Percentiles rank a stretch among this genome's conserved stretches.
phyloP scores from a whole-genome alignment of 1,139 yeast genomes.

The Blastobotrys ciferrii region DNA sequence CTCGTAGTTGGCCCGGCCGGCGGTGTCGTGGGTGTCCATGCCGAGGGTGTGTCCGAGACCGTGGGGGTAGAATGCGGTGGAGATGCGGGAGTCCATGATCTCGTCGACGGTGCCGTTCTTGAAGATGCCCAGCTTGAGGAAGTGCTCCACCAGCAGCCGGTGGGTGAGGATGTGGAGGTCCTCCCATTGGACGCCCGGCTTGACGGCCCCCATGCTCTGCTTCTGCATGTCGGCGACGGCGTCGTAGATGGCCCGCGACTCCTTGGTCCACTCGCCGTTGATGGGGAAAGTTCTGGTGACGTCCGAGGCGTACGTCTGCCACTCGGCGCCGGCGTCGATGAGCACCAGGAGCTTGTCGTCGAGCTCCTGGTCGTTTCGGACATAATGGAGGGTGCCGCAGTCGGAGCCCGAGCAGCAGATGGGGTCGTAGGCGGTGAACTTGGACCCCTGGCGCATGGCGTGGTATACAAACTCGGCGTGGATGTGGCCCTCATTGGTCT shows the following conservation, averaged over 20 bases:
- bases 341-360: slow-evolving; percentile 62
- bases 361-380: slow-evolving; percentile 70
- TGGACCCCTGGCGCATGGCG: slow-evolving; percentile 90
- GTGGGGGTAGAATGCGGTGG: slow-evolving; percentile 87
- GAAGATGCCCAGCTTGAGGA: slow-evolving; percentile 75
- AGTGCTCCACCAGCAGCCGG: slow-evolving; percentile 65
- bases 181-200: slow-evolving; percentile 86
- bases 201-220: slow-evolving; percentile 63
- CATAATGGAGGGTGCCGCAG: slow-evolving; percentile 88
- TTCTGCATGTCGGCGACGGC: slow-evolving; percentile 83
- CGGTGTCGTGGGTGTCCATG: slow-evolving; percentile 95
- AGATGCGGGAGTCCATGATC: slow-evolving; percentile 63
- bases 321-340: slow-evolving; percentile 97
- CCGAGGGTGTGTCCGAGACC: slow-evolving; percentile 94
- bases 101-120: slow-evolving; percentile 62
- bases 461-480: slow-evolving; percentile 96
- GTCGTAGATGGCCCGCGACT: slow-evolving; percentile 77
- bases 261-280: slow-evolving; percentile 83
- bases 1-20: slow-evolving; percentile 78
- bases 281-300: slow-evolving; percentile 96
- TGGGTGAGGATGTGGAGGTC: slow-evolving; percentile 80
- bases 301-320: slow-evolving; percentile 90
- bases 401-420: slow-evolving; percentile 93
- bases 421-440: slow-evolving; percentile 86
- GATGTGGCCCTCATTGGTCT: slow-evolving; percentile 81